Percentiles rank a stretch among this genome's conserved stretches.
phyloP scores from a whole-genome alignment of 768 basidiomycete genomes.

The Cytidiella melzeri region DNA sequence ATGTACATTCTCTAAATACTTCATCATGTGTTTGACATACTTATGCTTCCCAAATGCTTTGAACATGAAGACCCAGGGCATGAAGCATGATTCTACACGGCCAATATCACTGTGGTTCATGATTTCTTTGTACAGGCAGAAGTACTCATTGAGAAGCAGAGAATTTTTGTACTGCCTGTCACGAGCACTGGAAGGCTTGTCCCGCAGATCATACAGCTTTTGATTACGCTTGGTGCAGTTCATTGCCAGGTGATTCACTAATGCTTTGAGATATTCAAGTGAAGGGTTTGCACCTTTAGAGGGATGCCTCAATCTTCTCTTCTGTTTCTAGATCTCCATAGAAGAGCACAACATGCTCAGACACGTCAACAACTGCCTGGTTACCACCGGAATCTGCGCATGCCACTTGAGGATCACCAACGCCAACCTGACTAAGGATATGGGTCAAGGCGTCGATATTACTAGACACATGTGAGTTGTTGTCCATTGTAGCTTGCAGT shows the following conservation, averaged over 20 bases:
- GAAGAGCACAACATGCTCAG: conserved; percentile 11
- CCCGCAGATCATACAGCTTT: conserved; percentile 14
- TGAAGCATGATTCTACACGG: conserved; percentile 22
- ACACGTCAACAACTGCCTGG: neutral
- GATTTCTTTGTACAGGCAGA: conserved; percentile 36
- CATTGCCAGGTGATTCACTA: conserved; percentile 21
- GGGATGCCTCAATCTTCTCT: conserved; percentile 6
- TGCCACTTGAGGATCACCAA: conserved; percentile 4
- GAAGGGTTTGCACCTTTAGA: conserved; percentile 23
- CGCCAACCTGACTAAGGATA: conserved; percentile 14
- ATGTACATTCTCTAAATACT: conserved; percentile 19
- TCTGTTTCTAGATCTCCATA: conserved; percentile 19
- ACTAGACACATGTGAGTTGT: conserved; percentile 15
- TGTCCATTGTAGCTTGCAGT: conserved; percentile 16
- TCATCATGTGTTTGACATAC: conserved; percentile 21
- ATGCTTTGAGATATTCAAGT: conserved; percentile 18
- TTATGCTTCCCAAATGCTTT: conserved; percentile 26
- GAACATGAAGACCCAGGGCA: conserved; percentile 27
- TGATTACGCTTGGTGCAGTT: neutral
- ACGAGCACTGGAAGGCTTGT: conserved; percentile 2
- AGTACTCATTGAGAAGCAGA: conserved; percentile 26
- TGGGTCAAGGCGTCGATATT: conserved; percentile 21
- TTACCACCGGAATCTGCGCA: no score
- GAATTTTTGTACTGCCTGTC: conserved; percentile 32
- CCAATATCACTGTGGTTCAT: conserved; percentile 29